These are phyloP conservation scores for Melaleuca alternifolia DNA, from an alignment of 345 rosid genomes.

Conservation along the genomic window DNA sequence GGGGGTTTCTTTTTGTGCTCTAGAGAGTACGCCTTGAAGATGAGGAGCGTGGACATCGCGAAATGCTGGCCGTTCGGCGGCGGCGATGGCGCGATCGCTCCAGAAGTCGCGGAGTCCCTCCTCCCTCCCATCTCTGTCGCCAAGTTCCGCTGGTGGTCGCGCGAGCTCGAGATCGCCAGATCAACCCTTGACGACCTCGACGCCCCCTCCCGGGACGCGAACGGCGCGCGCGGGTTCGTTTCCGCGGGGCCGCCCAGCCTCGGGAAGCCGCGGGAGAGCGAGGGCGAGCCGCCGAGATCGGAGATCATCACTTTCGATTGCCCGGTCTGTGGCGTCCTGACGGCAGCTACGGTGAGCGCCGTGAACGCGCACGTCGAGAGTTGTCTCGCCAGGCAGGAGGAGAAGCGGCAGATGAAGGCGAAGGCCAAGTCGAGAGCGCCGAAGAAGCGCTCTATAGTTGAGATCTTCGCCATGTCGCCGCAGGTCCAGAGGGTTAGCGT, in stretches of 20 bases:
- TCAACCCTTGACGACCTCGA: not conserved
- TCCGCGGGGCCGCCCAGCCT: not conserved
- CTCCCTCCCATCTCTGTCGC: slow-evolving; percentile 47
- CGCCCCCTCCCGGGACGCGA: not conserved
- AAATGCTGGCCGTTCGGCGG: slow-evolving; percentile 55
- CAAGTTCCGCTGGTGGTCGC: slow-evolving; percentile 68
- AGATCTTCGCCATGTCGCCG: slow-evolving; percentile 40
- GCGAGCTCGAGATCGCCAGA: slow-evolving; percentile 34
- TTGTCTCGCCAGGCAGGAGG: not conserved
- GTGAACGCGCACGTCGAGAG: not conserved
- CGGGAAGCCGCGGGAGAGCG: not conserved
- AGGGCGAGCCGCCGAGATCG: not conserved
- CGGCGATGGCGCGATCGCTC: not conserved
- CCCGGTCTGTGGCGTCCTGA: not conserved
- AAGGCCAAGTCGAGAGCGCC: slow-evolving; percentile 22
- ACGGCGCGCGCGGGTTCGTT: not conserved
- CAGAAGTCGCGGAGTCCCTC: slow-evolving; percentile 11
- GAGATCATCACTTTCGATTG: not conserved
- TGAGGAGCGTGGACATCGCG: slow-evolving; percentile 31
- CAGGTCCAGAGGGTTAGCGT: slow-evolving; percentile 7
- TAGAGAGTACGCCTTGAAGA: slow-evolving; percentile 41
- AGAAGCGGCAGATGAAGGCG: slow-evolving; percentile 7
- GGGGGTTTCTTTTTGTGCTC: not conserved
- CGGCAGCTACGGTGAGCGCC: not conserved
- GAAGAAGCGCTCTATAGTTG: slow-evolving; percentile 44